phyloP scores from a whole-genome alignment of 2,329 filamentous ascomycete species.

The Septoria petroselini region DNA sequence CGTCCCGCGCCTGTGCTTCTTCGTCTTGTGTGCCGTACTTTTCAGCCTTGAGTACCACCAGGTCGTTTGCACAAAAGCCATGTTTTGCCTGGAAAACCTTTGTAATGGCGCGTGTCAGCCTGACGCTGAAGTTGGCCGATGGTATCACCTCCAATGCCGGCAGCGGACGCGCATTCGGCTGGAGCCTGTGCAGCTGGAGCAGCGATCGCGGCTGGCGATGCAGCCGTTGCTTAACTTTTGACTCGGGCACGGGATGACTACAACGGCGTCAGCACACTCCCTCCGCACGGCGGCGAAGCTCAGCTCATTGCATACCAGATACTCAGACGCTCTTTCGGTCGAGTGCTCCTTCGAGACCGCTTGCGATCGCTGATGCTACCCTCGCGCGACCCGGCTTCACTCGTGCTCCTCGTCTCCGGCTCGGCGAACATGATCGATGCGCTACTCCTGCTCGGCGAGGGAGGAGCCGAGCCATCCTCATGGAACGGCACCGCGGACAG shows the following conservation, averaged over 20 bases:
- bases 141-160: constrained; percentile 73
- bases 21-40: constrained; percentile 58
- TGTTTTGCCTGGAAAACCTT: constrained; percentile 62
- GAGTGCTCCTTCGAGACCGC: constrained; percentile 28
- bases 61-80: constrained; percentile 64
- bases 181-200: constrained; percentile 68
- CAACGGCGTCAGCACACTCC: too few relatives aligned
- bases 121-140: constrained; percentile 53
- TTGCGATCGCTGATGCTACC: constrained; percentile 33
- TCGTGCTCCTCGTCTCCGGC: constrained; percentile 33
- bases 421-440: constrained; percentile 37
- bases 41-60: constrained; percentile 69
- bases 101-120: constrained; percentile 60
- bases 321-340: constrained; percentile 61
- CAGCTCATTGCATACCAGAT: constrained; percentile 48
- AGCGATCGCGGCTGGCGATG: constrained; percentile 66
- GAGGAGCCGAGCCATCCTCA: constrained; percentile 16
- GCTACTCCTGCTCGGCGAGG: constrained; percentile 32
- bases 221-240: constrained; percentile 57
- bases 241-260: constrained; percentile 59
- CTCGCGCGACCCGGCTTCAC: constrained; percentile 33
- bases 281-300: too few relatives aligned
- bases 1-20: constrained; percentile 51
- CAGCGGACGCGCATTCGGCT: constrained; percentile 57
- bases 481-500: constrained; percentile 23